Base-by-base conservation (phyloP, 2,329 filamentous ascomycete genomes). In the Exserohilum turcica region DNA sequence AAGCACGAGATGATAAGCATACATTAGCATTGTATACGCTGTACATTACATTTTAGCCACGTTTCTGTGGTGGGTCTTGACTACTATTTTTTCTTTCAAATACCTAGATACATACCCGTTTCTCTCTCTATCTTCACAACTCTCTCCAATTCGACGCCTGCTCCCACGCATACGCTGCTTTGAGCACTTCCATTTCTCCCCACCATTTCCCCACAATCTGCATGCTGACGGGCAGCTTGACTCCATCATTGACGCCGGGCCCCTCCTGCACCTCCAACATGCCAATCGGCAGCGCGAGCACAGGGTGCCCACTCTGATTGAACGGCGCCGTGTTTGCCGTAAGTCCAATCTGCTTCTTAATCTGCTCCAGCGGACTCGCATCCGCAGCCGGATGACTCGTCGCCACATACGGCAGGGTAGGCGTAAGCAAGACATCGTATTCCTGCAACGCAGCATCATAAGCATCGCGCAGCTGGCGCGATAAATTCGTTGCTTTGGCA, bases 301-400 rank as follows among this genome's bases (percentile, higher is more conserved):
- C 83, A 0, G 83, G 82, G 57, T 85, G 82, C 0, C 83, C 83
- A 0, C 82, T 84, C 2, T 80, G 75, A 59, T 85, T 82, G 66
- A 85, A 85, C 2, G 79, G 75, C 8, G 80, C 79, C 4, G 83
- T 86, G 57, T 86, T 86, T 13, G 75, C 77, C 0, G 80, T 83
- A 52, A 83, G 63, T 0, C 84, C 83, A 29, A 84, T 79, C 28
- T 79, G 80, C 9, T 79, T 79, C 45, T 76, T 74, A 40, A 83
- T 80, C 15, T 78, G 79, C 39, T 78, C 75, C 13, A 76, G 66
- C 2, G 78, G 78, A 2, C 74, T 73, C 2, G 71, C 74, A 54
- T 74, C 74, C 8, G 70, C 59, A 1, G 61, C 57, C 0, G 77
- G 74, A 44, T 82, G 78, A 12, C 71, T 74, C 0, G 78, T 78